phyloP scores from a whole-genome alignment of 305 asterid species.

The Plantago lanceolata region DNA sequence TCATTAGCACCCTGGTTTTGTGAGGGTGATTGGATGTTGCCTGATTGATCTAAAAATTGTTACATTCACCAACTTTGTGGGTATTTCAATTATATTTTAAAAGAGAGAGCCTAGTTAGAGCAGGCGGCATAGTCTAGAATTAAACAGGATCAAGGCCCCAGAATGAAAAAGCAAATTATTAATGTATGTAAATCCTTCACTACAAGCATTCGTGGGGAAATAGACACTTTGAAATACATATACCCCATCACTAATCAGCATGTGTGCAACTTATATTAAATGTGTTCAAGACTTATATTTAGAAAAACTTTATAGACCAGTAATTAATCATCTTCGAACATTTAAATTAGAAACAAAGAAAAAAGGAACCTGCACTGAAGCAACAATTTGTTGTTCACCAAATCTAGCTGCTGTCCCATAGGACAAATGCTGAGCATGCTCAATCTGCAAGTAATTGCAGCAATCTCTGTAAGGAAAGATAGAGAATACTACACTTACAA shows the following conservation, averaged over 20 bases:
- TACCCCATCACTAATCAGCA: conserved; percentile 3
- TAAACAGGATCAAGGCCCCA: neutral
- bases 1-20: no score
- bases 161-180: neutral
- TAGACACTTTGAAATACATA: neutral
- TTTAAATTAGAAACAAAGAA: conserved; percentile 1
- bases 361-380: conserved; percentile 85
- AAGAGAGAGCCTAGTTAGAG: neutral
- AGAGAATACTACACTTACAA: conserved; percentile 17
- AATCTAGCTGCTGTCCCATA: conserved; percentile 61
- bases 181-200: neutral
- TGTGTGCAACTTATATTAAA: conserved; percentile 2
- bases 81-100: no score
- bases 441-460: conserved; percentile 49
- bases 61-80: no score
- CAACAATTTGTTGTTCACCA: conserved; percentile 65
- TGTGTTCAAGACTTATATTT: neutral
- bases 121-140: neutral
- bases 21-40: no score
- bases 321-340: neutral
- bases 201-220: conserved; percentile 4
- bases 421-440: conserved; percentile 98
- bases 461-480: conserved; percentile 2
- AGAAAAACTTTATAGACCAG: neutral
- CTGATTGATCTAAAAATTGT: no score